Evolutionary conservation across 2,329 filamentous ascomycete genomes (phyloP).

Genomic region (Claviceps quebecensis): DNA sequence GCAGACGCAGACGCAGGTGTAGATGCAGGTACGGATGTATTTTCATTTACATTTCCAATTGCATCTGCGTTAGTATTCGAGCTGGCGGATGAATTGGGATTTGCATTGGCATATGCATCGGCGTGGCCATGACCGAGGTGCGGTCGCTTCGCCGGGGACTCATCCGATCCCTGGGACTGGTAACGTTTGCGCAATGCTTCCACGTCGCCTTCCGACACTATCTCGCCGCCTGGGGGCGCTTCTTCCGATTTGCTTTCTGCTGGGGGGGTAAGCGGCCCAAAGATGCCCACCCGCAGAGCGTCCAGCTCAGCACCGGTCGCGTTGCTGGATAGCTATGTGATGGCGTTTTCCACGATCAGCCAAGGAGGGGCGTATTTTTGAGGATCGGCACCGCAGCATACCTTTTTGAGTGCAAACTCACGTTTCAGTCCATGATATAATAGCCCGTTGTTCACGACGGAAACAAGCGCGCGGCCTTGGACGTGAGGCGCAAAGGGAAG

Average conservation of each 20-base stretch:
- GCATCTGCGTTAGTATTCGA: slow-evolving; percentile 16
- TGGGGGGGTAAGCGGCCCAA: slow-evolving; percentile 39
- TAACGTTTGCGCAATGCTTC: slow-evolving; percentile 37
- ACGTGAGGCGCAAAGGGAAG: slow-evolving; percentile 52
- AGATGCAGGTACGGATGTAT: slow-evolving; percentile 7
- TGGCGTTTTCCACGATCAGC: background rate
- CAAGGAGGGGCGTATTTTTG: background rate
- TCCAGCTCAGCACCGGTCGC: slow-evolving; percentile 29
- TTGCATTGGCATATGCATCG: slow-evolving; percentile 26
- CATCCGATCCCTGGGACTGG: slow-evolving; percentile 31
- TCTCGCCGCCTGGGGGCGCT: slow-evolving; percentile 21
- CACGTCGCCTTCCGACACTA: slow-evolving; percentile 22
- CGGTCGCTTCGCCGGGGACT: slow-evolving; percentile 43
- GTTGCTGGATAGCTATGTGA: slow-evolving; percentile 35
- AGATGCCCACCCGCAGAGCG: slow-evolving; percentile 36
- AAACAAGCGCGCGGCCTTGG: slow-evolving; percentile 49
- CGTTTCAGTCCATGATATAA: slow-evolving; percentile 46
- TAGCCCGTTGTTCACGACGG: slow-evolving; percentile 48
- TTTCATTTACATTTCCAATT: slow-evolving; percentile 17
- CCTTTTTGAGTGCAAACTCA: slow-evolving; percentile 36
- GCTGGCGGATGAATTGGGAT: background rate
- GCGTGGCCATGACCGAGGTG: slow-evolving; percentile 50
- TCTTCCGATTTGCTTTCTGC: slow-evolving; percentile 27
- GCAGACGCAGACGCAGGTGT: no score
- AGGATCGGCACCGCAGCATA: slow-evolving; percentile 18